These are phyloP conservation scores for Yamadazyma taylorii DNA, from an alignment of 1,139 yeast genomes.

Conservation along the genomic window DNA sequence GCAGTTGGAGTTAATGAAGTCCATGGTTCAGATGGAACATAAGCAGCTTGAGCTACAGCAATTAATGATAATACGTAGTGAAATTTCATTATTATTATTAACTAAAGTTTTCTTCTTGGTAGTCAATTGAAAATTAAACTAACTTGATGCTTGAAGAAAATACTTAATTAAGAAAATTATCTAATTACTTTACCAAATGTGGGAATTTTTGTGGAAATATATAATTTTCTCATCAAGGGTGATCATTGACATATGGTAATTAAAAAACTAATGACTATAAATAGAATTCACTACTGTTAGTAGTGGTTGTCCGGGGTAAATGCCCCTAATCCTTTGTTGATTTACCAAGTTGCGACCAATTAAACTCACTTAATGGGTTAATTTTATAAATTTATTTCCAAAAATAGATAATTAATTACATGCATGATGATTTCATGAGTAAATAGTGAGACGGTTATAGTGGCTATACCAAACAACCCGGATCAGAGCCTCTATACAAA, in stretches of 20 bases:
- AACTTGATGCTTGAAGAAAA: not conserved
- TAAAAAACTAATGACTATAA: not conserved
- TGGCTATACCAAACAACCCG: not conserved
- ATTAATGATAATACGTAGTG: conserved; percentile 10
- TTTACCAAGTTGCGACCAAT: conserved; percentile 7
- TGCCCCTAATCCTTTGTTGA: not conserved
- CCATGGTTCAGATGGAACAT: conserved; percentile 23
- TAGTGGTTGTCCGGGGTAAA: not conserved
- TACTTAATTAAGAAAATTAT: not conserved
- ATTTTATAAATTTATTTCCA: too few species aligned
- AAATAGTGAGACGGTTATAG: not conserved
- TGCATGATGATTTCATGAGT: conserved; percentile 8
- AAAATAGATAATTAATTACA: conserved; percentile 12
- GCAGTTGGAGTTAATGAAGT: conserved; percentile 34
- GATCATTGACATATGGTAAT: not conserved
- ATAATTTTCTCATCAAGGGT: too few species aligned
- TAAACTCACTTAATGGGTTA: conserved; percentile 1
- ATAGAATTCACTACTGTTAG: not conserved
- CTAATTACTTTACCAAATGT: conserved; percentile 1
- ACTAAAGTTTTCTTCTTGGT: not conserved
- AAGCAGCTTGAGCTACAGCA: conserved; percentile 20
- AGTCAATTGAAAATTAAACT: conserved; percentile 5
- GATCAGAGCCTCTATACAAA: too few species aligned
- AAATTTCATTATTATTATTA: conserved; percentile 10
- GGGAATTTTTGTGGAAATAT: conserved; percentile 1